Base-by-base conservation (phyloP, 225 moss, liverwort and hornwort species). In the Physcomitrellopsis africana region DNA sequence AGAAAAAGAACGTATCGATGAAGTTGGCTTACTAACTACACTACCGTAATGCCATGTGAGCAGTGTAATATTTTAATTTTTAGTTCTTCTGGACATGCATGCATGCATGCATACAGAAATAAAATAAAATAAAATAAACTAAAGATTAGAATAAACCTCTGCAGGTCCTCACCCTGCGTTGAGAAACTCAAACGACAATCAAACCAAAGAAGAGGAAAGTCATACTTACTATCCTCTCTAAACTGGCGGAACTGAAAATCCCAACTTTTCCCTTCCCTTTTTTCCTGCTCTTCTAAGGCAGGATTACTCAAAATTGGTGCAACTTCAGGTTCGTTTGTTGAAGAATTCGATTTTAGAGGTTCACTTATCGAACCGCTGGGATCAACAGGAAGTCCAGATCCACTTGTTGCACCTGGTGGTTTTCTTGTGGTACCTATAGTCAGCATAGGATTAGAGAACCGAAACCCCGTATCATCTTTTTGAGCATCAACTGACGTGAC, bases 401-500 rank as follows among this genome's bases (percentile, higher is more conserved):
- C 76, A 63, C 75, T 63, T 73, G 57, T 63, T 63, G 48, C 15
- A 64, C 68, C 57, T 72, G 51, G 77, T 52, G 65, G 75, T 29
- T 72, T 80, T 19, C 57, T 56, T 60, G 82, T 72, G 41, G 70
- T 52, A 42, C 79, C 60, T 69, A 79, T 75, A 54, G 88, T 81
- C 53, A 89, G 79, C 72, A 83, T 68, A 54, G 88, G 83, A 72
- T 89, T 89, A 27, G 81, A 70, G 65, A 86, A 79, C 53, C 83
- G 73, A 27, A 85, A 76, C 18, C 88, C 85, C 3, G 48, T 47
- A 4, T 70, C 80, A 53, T 67, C 74, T 9, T 60, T 83, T 74
- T 56, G 42, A 56, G 88, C 88, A 79, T 89, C 88, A 64, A 88
- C 54, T 47, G 88, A 85, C 72, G 74, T 85, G 68, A 83, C 70